Evolutionary conservation across 1,139 yeast genomes (phyloP), one percentile per base, ranked within the genome.

Genomic region (Debaryomyces psychrophilus): DNA sequence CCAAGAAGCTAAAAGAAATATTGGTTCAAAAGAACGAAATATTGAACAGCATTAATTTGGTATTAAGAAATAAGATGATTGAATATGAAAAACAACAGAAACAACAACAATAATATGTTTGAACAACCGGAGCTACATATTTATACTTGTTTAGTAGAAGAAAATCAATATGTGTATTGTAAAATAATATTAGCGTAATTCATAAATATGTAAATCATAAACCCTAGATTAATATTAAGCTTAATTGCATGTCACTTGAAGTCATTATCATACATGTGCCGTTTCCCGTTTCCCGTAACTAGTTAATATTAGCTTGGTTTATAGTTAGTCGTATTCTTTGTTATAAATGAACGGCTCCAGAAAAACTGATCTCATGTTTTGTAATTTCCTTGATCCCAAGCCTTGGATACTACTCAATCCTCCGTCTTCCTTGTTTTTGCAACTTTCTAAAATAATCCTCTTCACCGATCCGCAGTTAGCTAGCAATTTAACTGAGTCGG

Each of bases 1-100:
- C 89, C 15, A 76, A 76, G 25, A 92, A 90, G 59, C 76, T 93
- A 55, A 86, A 85, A 54, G 82, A 78, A 33, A 85, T 93, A 31
- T 83, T 93, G 51, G 78, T 77, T 48, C 88, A 83, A 57, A 87
- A 87, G 64, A 69, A 79, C 46, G 79, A 77, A 28, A 61, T 76
- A 36, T 63, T 82, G 56, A 77, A 79, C 53, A 74, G 75, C 47
- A 73, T 82, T 37, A 83, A 81, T 53, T 65, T 72, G 58, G 75
- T 78, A n/a, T 71, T 83, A 61, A 61, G 79, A 49, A 62, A 61
- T 43, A 73, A 71, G 56, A 72, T 75, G 62, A 62, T 72, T 41
- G 77, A 73, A 50, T 68, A 69, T 57, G 77, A 73, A 52, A 67
- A 70, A 50, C 68, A 69, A 45, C 67, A 69, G 46, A 55, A 51